Conservation (phyloP, 495 filamentous ascomycete species). For the Daldinia decipiens region DNA sequence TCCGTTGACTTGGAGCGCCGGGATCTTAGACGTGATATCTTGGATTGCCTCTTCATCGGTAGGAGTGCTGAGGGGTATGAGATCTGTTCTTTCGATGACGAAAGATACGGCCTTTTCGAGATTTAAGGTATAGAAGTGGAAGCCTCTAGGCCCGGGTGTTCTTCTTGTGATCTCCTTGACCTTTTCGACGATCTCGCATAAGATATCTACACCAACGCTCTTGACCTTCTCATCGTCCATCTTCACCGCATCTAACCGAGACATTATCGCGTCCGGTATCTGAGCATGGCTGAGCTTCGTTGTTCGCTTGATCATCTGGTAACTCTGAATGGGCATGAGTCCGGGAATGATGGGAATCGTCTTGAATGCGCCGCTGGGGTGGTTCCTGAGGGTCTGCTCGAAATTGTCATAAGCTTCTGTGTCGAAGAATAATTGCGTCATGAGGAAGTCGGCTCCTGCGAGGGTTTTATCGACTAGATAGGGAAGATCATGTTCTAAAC, state of each 20-base stretch:
- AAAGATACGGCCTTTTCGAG: conserved; percentile 96
- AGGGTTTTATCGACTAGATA: conserved; percentile 90
- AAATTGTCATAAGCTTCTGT: conserved; percentile 80
- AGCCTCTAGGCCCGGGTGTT: conserved; percentile 71
- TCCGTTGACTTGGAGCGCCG: conserved; percentile 53
- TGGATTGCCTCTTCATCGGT: conserved; percentile 60
- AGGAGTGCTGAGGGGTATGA: conserved; percentile 72
- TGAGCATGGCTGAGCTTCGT: conserved; percentile 94
- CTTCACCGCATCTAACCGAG: conserved; percentile 79
- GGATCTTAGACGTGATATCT: conserved; percentile 55
- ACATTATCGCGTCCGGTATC: conserved; percentile 75
- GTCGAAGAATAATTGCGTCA: conserved; percentile 99
- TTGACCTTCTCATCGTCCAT: conserved; percentile 94
- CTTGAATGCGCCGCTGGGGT: conserved; percentile 87
- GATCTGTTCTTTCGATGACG: conserved; percentile 83
- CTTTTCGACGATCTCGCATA: conserved; percentile 74
- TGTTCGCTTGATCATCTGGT: conserved; percentile 91
- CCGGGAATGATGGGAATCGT: conserved; percentile 92
- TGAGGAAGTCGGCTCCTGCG: conserved; percentile 96
- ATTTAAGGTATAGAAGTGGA: conserved; percentile 98
- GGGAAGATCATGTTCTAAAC: conserved; percentile 81
- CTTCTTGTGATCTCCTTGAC: conserved; percentile 70
- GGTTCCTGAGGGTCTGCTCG: conserved; percentile 79
- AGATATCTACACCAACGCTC: conserved; percentile 72
- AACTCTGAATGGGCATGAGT: conserved; percentile 96